Conservation (phyloP, 2,329 filamentous ascomycete species). For the Hypoxylon sp. region DNA sequence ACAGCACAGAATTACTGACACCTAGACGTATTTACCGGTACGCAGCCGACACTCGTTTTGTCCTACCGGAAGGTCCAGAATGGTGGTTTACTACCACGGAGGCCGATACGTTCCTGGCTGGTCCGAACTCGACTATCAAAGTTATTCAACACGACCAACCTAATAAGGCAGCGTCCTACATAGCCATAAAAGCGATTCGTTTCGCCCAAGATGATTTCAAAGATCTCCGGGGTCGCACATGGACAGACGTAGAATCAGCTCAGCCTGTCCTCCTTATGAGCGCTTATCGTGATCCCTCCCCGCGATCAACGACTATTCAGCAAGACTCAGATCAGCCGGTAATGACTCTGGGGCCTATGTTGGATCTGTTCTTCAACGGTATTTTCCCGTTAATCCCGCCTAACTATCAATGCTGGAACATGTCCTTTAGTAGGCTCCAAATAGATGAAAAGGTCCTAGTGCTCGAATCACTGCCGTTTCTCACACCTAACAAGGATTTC, state of each 20-base stretch:
- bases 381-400: not conserved
- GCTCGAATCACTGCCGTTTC: constrained; percentile 10
- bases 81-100: constrained; percentile 8
- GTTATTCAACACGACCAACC: not conserved
- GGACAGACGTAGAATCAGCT: not conserved
- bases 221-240: not conserved
- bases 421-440: not conserved
- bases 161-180: not conserved
- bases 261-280: constrained; percentile 22
- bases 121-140: not conserved
- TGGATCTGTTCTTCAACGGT: constrained; percentile 3
- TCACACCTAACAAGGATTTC: not conserved
- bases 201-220: not conserved
- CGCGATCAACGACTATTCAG: not conserved
- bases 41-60: not conserved
- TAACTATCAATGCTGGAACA: constrained; percentile 4
- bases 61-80: not conserved
- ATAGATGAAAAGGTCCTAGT: constrained; percentile 15
- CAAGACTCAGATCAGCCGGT: not conserved
- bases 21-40: not conserved
- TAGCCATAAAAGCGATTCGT: constrained; percentile 15
- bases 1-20: too few relatives aligned
- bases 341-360: not conserved
- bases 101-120: not conserved
- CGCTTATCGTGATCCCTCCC: not conserved